Percentiles rank a stretch among this genome's conserved stretches.
Evolutionary conservation across 2,329 filamentous ascomycete species (phyloP).

Genomic region (Clonostachys solani): DNA sequence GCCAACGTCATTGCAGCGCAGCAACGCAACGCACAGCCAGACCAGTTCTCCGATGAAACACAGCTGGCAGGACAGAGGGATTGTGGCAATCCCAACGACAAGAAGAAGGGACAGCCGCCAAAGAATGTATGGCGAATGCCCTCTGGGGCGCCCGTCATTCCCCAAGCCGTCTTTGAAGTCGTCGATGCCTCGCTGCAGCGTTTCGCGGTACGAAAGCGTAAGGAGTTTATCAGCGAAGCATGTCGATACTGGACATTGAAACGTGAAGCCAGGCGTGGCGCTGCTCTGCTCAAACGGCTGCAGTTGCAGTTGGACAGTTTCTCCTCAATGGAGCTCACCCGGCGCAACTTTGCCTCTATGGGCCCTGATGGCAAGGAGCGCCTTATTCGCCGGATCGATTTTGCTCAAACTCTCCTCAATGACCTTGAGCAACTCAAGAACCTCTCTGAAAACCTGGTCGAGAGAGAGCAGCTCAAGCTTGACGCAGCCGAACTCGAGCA

Average conservation of each 20-base stretch:
- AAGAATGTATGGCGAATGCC: conserved; percentile 76
- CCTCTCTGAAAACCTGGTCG: conserved; percentile 66
- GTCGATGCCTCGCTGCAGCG: conserved; percentile 80
- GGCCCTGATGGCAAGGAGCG: conserved; percentile 76
- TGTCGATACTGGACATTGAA: conserved; percentile 99
- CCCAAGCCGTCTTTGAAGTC: conserved; percentile 78
- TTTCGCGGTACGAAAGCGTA: conserved; percentile 77
- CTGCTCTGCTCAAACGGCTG: conserved; percentile 85
- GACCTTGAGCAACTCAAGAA: conserved; percentile 75
- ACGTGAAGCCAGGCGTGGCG: conserved; percentile 85
- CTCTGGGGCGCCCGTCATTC: conserved; percentile 91
- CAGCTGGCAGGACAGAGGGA: conserved; percentile 77
- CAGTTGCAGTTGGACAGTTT: conserved; percentile 96
- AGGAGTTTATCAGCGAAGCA: conserved; percentile 87
- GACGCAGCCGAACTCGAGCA: conserved; percentile 72
- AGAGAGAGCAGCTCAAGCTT: conserved; percentile 74
- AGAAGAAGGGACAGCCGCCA: conserved; percentile 60
- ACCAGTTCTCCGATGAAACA: conserved; percentile 25
- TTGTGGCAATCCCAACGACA: conserved; percentile 68
- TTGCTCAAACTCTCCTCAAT: conserved; percentile 69
- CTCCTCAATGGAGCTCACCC: conserved; percentile 93
- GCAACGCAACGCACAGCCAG: conserved; percentile 47
- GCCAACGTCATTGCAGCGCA: conserved; percentile 77
- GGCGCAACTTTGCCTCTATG: conserved; percentile 94
- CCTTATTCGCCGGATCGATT: conserved; percentile 79